Percentiles rank a stretch among this genome's conserved stretches.
Conservation (phyloP, 2,329 filamentous ascomycete species). For the Colletotrichum camelliae region DNA sequence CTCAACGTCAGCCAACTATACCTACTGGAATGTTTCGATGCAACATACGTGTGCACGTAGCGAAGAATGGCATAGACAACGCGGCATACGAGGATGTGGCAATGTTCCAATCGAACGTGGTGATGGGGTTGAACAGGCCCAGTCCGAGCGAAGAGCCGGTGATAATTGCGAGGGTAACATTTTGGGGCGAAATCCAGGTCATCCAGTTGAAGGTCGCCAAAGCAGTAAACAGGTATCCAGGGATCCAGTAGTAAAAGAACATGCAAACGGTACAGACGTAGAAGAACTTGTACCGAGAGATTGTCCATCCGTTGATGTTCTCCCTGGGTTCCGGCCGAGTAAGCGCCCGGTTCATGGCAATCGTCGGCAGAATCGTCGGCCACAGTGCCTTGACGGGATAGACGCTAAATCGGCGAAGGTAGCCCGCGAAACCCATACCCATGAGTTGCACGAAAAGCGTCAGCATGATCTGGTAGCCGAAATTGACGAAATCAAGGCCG, state of each 20-base stretch:
- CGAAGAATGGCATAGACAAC: slow-evolving; percentile 45
- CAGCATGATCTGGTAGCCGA: slow-evolving; percentile 43
- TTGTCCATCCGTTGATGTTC: slow-evolving; percentile 46
- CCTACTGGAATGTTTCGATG: background rate
- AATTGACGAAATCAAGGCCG: slow-evolving; percentile 41
- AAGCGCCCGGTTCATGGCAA: slow-evolving; percentile 38
- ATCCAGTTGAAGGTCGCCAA: slow-evolving; percentile 54
- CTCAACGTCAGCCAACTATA: background rate
- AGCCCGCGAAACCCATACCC: slow-evolving; percentile 48
- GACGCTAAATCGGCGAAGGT: slow-evolving; percentile 41
- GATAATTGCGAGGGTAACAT: slow-evolving; percentile 46
- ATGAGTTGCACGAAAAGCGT: slow-evolving; percentile 46
- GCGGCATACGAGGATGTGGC: slow-evolving; percentile 43
- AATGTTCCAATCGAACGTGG: slow-evolving; percentile 57
- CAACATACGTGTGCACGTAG: slow-evolving; percentile 34
- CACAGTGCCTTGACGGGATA: slow-evolving; percentile 38
- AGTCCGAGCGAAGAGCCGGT: slow-evolving; percentile 46
- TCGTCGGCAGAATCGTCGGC: slow-evolving; percentile 36
- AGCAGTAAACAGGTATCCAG: slow-evolving; percentile 48
- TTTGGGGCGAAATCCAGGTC: slow-evolving; percentile 54
- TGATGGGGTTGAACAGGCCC: slow-evolving; percentile 51
- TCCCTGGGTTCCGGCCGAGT: slow-evolving; percentile 38
- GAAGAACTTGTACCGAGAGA: slow-evolving; percentile 51
- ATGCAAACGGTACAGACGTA: slow-evolving; percentile 41
- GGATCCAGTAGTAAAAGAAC: slow-evolving; percentile 54